These are phyloP conservation scores for Fusarium nurragi DNA, from an alignment of 2,329 filamentous ascomycete genomes.

Conservation along the genomic window DNA sequence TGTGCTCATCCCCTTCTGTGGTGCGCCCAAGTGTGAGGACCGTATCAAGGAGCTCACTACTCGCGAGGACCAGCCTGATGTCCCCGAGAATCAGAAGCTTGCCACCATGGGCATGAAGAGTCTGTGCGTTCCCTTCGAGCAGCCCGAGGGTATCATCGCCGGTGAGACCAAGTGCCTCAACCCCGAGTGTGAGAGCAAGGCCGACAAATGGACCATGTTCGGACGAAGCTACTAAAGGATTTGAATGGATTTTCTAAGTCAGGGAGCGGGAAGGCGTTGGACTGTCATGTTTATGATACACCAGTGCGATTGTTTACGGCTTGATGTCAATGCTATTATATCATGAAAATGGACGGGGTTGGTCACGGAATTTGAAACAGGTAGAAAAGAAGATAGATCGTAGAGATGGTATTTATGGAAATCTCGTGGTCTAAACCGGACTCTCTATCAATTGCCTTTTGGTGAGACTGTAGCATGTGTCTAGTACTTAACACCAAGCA, in stretches of 20 bases:
- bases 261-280: slow-evolving; percentile 44
- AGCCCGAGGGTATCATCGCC: slow-evolving; percentile 80
- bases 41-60: slow-evolving; percentile 93
- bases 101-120: slow-evolving; percentile 74
- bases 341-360: slow-evolving; percentile 37
- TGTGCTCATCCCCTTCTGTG: slow-evolving; percentile 89
- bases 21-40: slow-evolving; percentile 85
- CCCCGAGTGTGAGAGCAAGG: slow-evolving; percentile 80
- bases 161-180: slow-evolving; percentile 92
- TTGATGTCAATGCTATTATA: slow-evolving; percentile 43
- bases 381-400: slow-evolving; percentile 40
- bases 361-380: slow-evolving; percentile 28
- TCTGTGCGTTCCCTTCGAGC: slow-evolving; percentile 80
- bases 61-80: slow-evolving; percentile 67
- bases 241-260: slow-evolving; percentile 30
- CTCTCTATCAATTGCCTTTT: neutral
- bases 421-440: slow-evolving; percentile 24
- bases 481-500: slow-evolving; percentile 71
- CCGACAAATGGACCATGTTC: slow-evolving; percentile 93
- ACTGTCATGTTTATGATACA: slow-evolving; percentile 46
- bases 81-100: slow-evolving; percentile 63
- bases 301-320: slow-evolving; percentile 44
- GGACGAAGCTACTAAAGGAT: slow-evolving; percentile 72
- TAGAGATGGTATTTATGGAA: slow-evolving; percentile 29
- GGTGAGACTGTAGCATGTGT: neutral